Conservation (phyloP, 2,329 filamentous ascomycete species). For the Nigrospora sphaerica region DNA sequence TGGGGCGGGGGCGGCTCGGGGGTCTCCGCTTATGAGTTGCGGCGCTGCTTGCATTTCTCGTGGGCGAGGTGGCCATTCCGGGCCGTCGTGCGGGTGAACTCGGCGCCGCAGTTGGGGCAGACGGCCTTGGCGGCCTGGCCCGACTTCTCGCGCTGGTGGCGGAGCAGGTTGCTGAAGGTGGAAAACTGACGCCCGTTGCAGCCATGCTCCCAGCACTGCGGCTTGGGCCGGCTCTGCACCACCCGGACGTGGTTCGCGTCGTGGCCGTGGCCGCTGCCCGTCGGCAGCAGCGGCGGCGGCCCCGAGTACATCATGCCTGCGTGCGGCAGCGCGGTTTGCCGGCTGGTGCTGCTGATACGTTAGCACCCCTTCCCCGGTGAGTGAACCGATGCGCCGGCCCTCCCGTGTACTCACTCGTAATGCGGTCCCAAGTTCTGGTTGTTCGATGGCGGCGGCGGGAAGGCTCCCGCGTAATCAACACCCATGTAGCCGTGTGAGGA, state of each 20-base stretch:
- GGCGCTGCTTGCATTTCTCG: conserved; percentile 83
- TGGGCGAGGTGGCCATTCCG: conserved; percentile 79
- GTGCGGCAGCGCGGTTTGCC: conserved; percentile 34
- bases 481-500: conserved; percentile 33
- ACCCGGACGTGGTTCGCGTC: conserved; percentile 54
- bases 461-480: conserved; percentile 34
- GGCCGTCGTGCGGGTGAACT: conserved; percentile 84
- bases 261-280: conserved; percentile 23
- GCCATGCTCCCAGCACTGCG: conserved; percentile 94
- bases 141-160: conserved; percentile 91
- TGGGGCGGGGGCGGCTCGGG: not conserved
- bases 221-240: conserved; percentile 76
- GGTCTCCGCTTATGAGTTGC: conserved; percentile 33
- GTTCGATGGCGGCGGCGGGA: conserved; percentile 17
- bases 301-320: conserved; percentile 36
- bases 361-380: not conserved
- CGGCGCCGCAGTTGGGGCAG: conserved; percentile 85
- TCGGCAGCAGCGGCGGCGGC: conserved; percentile 24
- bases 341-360: conserved; percentile 18
- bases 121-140: conserved; percentile 83
- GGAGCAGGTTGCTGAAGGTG: conserved; percentile 88
- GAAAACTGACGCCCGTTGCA: conserved; percentile 95
- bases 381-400: not conserved
- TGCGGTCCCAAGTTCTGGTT: conserved; percentile 22
- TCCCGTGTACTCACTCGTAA: conserved; percentile 28